Evolutionary conservation across 2,329 filamentous ascomycete species (phyloP).

Genomic region (Leptosphaerulina australis): DNA sequence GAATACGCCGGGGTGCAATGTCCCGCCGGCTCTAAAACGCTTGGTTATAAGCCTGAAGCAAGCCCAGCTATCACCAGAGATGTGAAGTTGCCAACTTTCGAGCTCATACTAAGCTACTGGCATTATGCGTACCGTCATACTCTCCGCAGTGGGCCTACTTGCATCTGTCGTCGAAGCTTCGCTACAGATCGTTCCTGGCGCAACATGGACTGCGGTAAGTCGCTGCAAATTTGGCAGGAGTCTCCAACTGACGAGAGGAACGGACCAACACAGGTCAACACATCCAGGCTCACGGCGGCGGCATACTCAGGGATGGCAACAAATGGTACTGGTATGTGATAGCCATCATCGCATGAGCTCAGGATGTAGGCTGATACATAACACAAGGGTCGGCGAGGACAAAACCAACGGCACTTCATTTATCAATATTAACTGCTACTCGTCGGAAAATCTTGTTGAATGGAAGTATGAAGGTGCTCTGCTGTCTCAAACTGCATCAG

Average conservation of each 20-base stretch:
- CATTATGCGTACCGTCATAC: conserved; percentile 29
- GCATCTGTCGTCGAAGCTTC: conserved; percentile 34
- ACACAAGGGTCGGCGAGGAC: conserved; percentile 67
- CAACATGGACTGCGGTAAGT: conserved; percentile 49
- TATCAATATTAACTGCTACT: conserved; percentile 71
- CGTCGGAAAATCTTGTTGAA: conserved; percentile 65
- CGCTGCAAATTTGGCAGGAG: no score
- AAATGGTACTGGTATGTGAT: conserved; percentile 61
- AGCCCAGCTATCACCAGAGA: neutral
- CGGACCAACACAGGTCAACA: conserved; percentile 57
- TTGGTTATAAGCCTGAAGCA: neutral
- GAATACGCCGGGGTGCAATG: neutral
- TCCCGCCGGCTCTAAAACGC: neutral
- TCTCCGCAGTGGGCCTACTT: conserved; percentile 23
- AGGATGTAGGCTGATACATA: neutral
- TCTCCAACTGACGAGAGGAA: conserved; percentile 11
- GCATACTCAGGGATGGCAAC: conserved; percentile 63
- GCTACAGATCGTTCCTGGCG: conserved; percentile 49
- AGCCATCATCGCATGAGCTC: neutral
- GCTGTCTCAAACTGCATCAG: conserved; percentile 59
- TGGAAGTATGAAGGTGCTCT: conserved; percentile 68
- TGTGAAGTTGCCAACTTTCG: neutral
- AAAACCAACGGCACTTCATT: conserved; percentile 67
- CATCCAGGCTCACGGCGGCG: conserved; percentile 70
- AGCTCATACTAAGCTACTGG: neutral